Evolutionary conservation across 2,329 filamentous ascomycete species (phyloP), one percentile per base, ranked within the genome.

Genomic region (Elsinoe necatrix): DNA sequence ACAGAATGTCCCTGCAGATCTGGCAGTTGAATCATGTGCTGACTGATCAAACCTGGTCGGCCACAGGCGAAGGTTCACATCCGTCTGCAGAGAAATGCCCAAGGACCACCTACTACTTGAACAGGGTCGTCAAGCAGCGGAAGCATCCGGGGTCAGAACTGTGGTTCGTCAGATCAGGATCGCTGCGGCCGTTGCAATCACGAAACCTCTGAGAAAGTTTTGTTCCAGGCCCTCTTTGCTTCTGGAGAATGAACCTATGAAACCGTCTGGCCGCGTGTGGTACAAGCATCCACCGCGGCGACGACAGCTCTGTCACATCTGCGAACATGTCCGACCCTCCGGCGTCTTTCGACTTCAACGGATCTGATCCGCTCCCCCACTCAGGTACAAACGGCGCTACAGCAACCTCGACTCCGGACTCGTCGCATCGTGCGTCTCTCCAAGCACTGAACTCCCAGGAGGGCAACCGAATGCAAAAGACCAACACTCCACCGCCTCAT

Each of bases 301-400:
- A 50, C 25, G 45, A 50, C 45, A 50, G 45, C 45, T 50, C 45
- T 50, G 45, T 50, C 45, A 52, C 7, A 12, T 39, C 21, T 14
- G 11, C 20, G n/a, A 39, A 8, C 18, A 56, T 56, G 54, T 20
- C 54, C 18, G 29, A 27, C 42, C 21, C 54, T 31, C 14, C 39
- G 16, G 18, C 39, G 21, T 11, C 52, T 1, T 56, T 56, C 54
- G 29, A 56, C 54, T 56, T 56, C 20, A 56, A 56, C 54, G 41
- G 54, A 25, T 23, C 39, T 25, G 54, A 56, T 45, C 55, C 55
- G 29, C 29, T 57, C 18, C 55, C 55, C 21, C 16, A 12, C 21
- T 35, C 29, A 43, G 41, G 31, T 25, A 29, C 37, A 18, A 31
- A 41, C 45, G 37, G 42, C 29, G 23, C 52, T 43, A 23, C 39